These are phyloP conservation scores for Epichloe sibirici DNA, from an alignment of 2,329 filamentous ascomycete species.

Conservation along the genomic window DNA sequence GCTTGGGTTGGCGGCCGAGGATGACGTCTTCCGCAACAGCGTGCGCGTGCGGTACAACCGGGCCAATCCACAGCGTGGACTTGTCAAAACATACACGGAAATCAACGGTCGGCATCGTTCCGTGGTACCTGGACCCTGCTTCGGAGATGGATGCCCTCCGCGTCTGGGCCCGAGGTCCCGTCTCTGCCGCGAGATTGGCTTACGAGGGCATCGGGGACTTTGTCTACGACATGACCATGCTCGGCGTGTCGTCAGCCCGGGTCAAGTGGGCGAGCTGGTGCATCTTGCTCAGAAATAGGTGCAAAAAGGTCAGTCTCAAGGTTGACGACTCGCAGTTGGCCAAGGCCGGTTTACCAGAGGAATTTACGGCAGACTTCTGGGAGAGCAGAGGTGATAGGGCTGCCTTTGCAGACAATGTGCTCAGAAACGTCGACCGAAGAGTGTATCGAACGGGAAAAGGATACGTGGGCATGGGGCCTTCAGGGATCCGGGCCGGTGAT, in stretches of 20 bases:
- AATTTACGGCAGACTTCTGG: too few species aligned
- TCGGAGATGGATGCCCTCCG: slow-evolving; percentile 9
- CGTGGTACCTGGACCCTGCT: slow-evolving; percentile 15
- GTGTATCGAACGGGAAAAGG: too few species aligned
- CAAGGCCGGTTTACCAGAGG: too few species aligned
- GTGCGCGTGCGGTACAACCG: neutral
- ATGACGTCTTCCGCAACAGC: slow-evolving; percentile 9
- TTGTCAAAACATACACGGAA: too few species aligned
- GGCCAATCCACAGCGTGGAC: too few species aligned
- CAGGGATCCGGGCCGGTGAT: slow-evolving; percentile 13
- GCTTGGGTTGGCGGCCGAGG: slow-evolving; percentile 15
- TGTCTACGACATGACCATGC: slow-evolving; percentile 7
- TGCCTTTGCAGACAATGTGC: too few species aligned
- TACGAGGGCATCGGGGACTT: slow-evolving; percentile 7
- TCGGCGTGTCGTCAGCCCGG: slow-evolving; percentile 5
- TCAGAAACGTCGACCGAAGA: too few species aligned
- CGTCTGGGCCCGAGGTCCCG: slow-evolving; percentile 10
- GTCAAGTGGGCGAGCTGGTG: too few species aligned
- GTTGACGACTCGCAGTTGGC: too few species aligned
- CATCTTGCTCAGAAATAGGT: too few species aligned
- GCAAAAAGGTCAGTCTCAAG: too few species aligned
- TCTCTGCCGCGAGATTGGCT: slow-evolving; percentile 2
- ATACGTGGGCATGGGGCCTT: slow-evolving; percentile 17
- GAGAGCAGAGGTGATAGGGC: too few species aligned
- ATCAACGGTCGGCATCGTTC: slow-evolving; percentile 9